phyloP scores from a whole-genome alignment of 441 rosid species.

The Biscutella auriculata region DNA sequence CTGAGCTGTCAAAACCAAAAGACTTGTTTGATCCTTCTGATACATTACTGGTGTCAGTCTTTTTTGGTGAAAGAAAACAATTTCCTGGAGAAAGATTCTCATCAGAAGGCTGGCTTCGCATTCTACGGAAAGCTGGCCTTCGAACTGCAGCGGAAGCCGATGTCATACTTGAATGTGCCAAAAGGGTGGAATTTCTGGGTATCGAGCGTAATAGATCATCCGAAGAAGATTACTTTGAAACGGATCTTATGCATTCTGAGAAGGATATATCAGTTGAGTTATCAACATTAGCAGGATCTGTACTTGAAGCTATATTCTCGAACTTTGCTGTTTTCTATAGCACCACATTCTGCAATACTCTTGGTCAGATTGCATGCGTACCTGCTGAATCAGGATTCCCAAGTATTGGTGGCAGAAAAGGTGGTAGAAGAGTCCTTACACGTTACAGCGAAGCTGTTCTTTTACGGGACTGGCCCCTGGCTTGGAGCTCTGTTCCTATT shows the following conservation, averaged over 20 bases:
- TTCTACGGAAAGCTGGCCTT: conserved; percentile 79
- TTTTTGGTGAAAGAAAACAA: conserved; percentile 73
- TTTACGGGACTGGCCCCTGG: conserved; percentile 89
- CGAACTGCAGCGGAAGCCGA: conserved; percentile 68
- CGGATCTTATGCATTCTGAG: conserved; percentile 29
- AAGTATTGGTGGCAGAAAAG: conserved; percentile 48
- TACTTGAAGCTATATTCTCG: conserved; percentile 70
- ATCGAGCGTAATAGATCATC: conserved; percentile 40
- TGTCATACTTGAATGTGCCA: conserved; percentile 88
- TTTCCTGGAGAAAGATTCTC: conserved; percentile 97
- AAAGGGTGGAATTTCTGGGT: conserved; percentile 72
- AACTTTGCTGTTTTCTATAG: conserved; percentile 84
- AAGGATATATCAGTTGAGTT: conserved; percentile 65
- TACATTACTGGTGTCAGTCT: conserved; percentile 71
- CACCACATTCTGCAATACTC: conserved; percentile 64
- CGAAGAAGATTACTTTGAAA: conserved; percentile 53
- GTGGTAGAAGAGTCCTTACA: conserved; percentile 78
- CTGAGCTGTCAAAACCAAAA: conserved; percentile 56
- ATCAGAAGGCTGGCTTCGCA: conserved; percentile 78
- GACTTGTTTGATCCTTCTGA: conserved; percentile 91
- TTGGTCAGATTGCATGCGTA: conserved; percentile 70
- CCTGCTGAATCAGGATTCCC: conserved; percentile 94
- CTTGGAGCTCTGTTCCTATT: conserved; percentile 90
- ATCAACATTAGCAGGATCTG: conserved; percentile 80
- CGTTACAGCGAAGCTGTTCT: conserved; percentile 75